Conservation (phyloP, 2,329 filamentous ascomycete species). For the Daldinia sp. region DNA sequence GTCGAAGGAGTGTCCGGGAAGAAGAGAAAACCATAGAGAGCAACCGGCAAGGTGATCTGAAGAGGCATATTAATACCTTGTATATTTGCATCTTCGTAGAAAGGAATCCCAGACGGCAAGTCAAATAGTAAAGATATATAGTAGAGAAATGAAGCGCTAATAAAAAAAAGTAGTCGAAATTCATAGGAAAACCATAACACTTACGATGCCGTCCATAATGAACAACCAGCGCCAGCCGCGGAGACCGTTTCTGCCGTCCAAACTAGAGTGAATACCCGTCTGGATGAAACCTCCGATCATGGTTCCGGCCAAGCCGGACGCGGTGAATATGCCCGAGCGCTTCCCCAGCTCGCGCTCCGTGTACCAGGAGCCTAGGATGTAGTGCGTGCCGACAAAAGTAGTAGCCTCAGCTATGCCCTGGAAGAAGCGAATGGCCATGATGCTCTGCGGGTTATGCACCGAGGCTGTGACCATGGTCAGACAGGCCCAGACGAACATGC, state of each 20-base stretch:
- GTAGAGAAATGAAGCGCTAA: background rate
- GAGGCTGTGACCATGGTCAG: slow-evolving; percentile 72
- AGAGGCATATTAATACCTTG: slow-evolving; percentile 12
- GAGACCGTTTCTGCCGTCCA: slow-evolving; percentile 62
- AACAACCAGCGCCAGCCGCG: slow-evolving; percentile 69
- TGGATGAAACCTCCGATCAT: slow-evolving; percentile 74
- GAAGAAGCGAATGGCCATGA: slow-evolving; percentile 71
- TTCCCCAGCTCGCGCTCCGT: slow-evolving; percentile 71
- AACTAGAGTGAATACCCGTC: slow-evolving; percentile 61
- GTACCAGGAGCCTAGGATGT: slow-evolving; percentile 72
- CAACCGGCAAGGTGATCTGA: slow-evolving; percentile 66
- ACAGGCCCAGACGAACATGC: slow-evolving; percentile 73
- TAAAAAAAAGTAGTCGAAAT: background rate
- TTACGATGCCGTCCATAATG: slow-evolving; percentile 47
- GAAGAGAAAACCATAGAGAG: slow-evolving; percentile 64
- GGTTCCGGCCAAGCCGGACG: slow-evolving; percentile 69
- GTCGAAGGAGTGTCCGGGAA: slow-evolving; percentile 67
- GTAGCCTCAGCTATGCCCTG: slow-evolving; percentile 67
- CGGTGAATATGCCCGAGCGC: slow-evolving; percentile 70
- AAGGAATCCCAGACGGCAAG: background rate
- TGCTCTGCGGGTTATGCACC: slow-evolving; percentile 62
- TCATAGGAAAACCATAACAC: slow-evolving; percentile 11
- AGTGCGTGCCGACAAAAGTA: slow-evolving; percentile 70
- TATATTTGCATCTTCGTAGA: background rate
- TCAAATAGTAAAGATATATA: background rate